Evolutionary conservation across 345 rosid species (phyloP), one percentile per base, ranked within the genome.

Genomic region (Salix koriyanagi): DNA sequence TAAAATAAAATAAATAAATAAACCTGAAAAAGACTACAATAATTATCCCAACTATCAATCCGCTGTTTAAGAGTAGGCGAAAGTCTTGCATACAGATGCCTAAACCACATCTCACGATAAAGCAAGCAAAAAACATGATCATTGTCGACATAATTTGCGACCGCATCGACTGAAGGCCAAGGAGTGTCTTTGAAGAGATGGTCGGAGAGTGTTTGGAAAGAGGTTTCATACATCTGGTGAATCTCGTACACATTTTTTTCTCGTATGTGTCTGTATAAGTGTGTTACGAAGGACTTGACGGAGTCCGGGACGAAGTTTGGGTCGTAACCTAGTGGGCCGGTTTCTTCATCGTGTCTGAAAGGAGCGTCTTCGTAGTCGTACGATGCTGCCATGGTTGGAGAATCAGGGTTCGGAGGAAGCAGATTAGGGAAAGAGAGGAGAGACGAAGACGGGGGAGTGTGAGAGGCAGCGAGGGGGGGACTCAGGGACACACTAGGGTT

Each of bases 41-140:
- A 96, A 58, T 96, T 96, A 68, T 96, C 99, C 97, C 95, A 96
- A 28, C 97, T 91, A 76, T 96, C 99, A 61, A 96, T 92, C 88
- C 99, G 86, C 91, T 96, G 99, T 86, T 89, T 89, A 48, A 89
- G 83, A 7, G 96, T 94, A 41, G 99, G 99, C 1, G 97, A 86
- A 9, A 92, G 87, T 75, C 98, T 88, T n/a, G 98, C 99, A 41
- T 90, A 96, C 69, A 96, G 84, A 65, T 96, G 99, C 32, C 99
- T 87, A 79, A 90, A 96, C 99, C 99, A 96, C 99, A 96, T 92
- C 95, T 96, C 99, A 13, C 97, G 97, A 79, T 96, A 96, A 1
- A 96, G 90, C 65, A 96, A 89, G 77, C 99, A 94, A 77, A 96
- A 96, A 0, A 96, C 99, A 61, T 89, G 98, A 70, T 96, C 99